Percentiles rank a stretch among this genome's conserved stretches.
Evolutionary conservation across 2,329 filamentous ascomycete genomes (phyloP).

Genomic region (Hypoxylon sp.): DNA sequence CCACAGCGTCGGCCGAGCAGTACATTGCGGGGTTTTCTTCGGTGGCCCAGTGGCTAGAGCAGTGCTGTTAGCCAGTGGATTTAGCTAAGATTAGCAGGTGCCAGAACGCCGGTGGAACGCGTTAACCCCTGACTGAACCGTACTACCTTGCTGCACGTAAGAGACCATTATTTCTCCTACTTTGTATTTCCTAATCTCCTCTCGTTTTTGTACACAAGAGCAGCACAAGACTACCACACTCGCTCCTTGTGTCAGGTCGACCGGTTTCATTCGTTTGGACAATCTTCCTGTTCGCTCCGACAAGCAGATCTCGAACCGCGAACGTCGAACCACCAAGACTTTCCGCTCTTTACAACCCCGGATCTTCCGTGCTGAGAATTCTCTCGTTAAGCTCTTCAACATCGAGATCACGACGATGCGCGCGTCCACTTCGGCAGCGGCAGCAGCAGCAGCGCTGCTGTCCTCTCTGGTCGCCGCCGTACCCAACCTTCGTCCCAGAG

Average conservation of each 20-base stretch:
- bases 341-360: too few relatives aligned
- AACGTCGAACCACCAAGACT: slow-evolving; percentile 7
- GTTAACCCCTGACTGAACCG: neutral
- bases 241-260: slow-evolving; percentile 2
- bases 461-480: slow-evolving; percentile 37
- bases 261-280: slow-evolving; percentile 1
- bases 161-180: slow-evolving; percentile 2
- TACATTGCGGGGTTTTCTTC: slow-evolving; percentile 14
- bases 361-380: slow-evolving; percentile 10
- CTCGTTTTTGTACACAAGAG: neutral
- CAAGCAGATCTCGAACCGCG: neutral
- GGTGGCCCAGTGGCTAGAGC: too few relatives aligned
- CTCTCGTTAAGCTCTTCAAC: neutral
- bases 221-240: neutral
- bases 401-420: slow-evolving; percentile 28
- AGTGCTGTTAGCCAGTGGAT: neutral
- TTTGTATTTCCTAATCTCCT: slow-evolving; percentile 8
- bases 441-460: slow-evolving; percentile 36
- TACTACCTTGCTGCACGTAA: slow-evolving; percentile 2
- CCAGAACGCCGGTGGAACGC: slow-evolving; percentile 9
- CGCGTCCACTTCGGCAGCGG: slow-evolving; percentile 30
- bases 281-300: neutral
- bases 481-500: slow-evolving; percentile 37
- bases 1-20: neutral
- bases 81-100: slow-evolving; percentile 7